Conservation (phyloP, 179 eudicot species). For the Beta macrorhiza region DNA sequence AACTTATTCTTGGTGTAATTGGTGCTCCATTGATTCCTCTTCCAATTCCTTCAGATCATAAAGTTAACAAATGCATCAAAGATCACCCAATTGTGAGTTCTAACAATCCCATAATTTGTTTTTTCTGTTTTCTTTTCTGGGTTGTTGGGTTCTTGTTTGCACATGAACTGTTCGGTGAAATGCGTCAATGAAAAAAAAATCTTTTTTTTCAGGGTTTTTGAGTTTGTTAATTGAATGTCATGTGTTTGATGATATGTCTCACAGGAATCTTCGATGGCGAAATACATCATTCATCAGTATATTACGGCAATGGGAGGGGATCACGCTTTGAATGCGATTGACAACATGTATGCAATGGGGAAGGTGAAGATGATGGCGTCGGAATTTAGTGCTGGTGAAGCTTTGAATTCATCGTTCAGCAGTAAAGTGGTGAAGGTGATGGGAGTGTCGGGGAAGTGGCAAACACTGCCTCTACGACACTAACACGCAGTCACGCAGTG, state of each 20-base stretch:
- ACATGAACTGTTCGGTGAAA: slow-evolving; percentile 3
- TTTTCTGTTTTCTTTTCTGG: neutral
- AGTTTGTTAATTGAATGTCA: neutral
- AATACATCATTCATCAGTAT: slow-evolving; percentile 89
- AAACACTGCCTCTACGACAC: too few relatives aligned
- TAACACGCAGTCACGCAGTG: too few relatives aligned
- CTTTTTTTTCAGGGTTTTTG: neutral
- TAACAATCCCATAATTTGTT: neutral
- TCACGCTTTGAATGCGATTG: slow-evolving; percentile 62
- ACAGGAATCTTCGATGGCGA: slow-evolving; percentile 89
- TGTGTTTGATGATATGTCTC: slow-evolving; percentile 17
- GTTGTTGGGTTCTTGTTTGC: neutral
- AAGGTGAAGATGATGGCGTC: slow-evolving; percentile 77
- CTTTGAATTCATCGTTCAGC: slow-evolving; percentile 20
- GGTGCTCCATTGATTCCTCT: slow-evolving; percentile 90
- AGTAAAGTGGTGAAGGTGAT: slow-evolving; percentile 57
- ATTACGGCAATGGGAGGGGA: slow-evolving; percentile 90
- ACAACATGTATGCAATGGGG: slow-evolving; percentile 89
- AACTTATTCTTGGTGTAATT: slow-evolving; percentile 75
- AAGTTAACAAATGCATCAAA: slow-evolving; percentile 36
- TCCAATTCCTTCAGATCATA: slow-evolving; percentile 43
- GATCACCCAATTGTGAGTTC: slow-evolving; percentile 71
- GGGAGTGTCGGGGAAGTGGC: slow-evolving; percentile 58
- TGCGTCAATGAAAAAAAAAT: slow-evolving; percentile 3
- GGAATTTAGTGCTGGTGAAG: slow-evolving; percentile 65